phyloP scores from a whole-genome alignment of 495 filamentous ascomycete species.

The Podospora pseudopauciseta region DNA sequence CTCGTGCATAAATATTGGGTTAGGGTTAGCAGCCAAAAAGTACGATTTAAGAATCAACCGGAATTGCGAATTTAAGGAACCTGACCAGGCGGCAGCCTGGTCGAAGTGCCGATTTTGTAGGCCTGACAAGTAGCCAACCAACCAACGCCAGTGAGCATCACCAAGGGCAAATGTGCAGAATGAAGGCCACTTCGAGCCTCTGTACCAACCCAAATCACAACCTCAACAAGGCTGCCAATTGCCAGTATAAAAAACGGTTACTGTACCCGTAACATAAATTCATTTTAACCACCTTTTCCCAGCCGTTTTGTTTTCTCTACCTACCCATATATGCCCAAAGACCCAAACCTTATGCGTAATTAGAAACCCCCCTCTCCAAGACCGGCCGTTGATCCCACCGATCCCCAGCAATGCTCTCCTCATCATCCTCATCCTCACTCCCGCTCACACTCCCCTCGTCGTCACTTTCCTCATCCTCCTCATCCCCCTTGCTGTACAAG shows the following conservation, averaged over 20 bases:
- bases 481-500: constrained; percentile 55
- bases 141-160: neutral
- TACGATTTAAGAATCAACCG: too few species aligned
- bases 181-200: neutral
- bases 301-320: constrained; percentile 9
- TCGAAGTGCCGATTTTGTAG: too few species aligned
- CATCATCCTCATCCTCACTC: constrained; percentile 22
- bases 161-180: neutral
- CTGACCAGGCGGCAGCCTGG: too few species aligned
- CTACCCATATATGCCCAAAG: constrained; percentile 8
- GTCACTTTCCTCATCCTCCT: constrained; percentile 23
- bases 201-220: neutral
- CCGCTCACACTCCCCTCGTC: constrained; percentile 8
- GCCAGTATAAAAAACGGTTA: neutral
- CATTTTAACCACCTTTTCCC: neutral
- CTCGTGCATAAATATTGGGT: too few species aligned
- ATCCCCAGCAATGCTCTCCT: constrained; percentile 28
- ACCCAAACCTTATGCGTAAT: neutral
- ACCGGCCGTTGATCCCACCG: constrained; percentile 38
- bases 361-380: constrained; percentile 34
- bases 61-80: too few species aligned
- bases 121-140: neutral
- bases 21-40: too few species aligned
- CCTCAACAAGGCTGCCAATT: neutral
- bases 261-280: neutral